These are phyloP conservation scores for Ochetophila trinervis DNA, from an alignment of 306 rosid species.

Conservation along the genomic window DNA sequence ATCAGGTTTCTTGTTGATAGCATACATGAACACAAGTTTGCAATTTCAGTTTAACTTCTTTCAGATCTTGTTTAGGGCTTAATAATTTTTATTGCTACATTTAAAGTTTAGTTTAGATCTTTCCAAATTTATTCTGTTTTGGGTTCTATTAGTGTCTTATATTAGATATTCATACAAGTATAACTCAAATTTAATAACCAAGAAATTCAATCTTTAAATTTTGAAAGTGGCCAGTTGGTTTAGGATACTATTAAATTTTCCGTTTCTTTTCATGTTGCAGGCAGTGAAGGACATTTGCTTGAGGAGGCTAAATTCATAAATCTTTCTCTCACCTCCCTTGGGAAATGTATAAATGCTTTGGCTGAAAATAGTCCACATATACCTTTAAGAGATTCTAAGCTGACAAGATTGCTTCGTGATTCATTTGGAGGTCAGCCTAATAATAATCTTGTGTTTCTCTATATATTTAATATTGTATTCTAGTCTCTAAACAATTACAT, in stretches of 20 bases:
- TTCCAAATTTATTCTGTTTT: conserved; percentile 1
- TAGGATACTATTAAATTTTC: background rate
- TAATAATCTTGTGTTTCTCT: conserved; percentile 14
- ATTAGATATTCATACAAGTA: background rate
- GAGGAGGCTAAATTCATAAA: conserved; percentile 76
- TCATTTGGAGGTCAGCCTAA: conserved; percentile 63
- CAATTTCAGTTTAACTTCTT: background rate
- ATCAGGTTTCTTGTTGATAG: conserved; percentile 46
- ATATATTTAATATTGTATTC: background rate
- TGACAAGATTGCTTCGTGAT: conserved; percentile 76
- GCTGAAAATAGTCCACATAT: conserved; percentile 66
- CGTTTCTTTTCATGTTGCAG: conserved; percentile 33
- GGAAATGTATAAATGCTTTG: conserved; percentile 77
- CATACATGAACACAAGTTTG: conserved; percentile 4
- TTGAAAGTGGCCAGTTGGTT: conserved; percentile 7
- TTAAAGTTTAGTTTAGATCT: background rate
- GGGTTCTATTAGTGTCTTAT: background rate
- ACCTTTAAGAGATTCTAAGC: conserved; percentile 73
- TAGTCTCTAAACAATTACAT: background rate
- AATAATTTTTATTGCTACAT: background rate
- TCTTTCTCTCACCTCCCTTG: conserved; percentile 72
- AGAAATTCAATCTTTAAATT: background rate
- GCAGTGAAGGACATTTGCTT: conserved; percentile 67
- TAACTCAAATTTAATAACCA: too few relatives aligned
- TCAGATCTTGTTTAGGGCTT: background rate